Evolutionary conservation across 2,329 filamentous ascomycete species (phyloP), one percentile per base, ranked within the genome.

Genomic region (Emmonsiellopsis sp.): DNA sequence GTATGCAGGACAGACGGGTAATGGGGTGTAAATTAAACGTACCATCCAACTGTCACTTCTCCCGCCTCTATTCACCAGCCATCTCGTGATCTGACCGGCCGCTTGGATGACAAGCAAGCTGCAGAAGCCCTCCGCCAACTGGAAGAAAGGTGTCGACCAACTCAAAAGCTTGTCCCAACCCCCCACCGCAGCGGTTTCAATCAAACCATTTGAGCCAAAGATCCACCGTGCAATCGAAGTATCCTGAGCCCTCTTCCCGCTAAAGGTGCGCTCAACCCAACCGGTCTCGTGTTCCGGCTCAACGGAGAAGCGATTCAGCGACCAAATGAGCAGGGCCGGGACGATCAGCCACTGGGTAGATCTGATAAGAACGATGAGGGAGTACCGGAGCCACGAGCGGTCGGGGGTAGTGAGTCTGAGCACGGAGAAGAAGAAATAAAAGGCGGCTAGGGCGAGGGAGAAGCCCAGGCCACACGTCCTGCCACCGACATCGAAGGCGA

Each of bases 21-120:
- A 15, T 15, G 42, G 20, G 43, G 40, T 32, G 54, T 10, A 53
- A 44, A 47, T 46, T 7, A 30, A 31, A 77, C 85, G 70, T 77
- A 93, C 89, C 82, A 97, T 89, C 93, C 92, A 97, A 57, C 85
- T 94, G 73, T 98, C 93, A 64, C 91, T 94, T 64, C 89, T 83
- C 63, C 92, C 90, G 59, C 76, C 75, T 64, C 87, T 79, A 72
- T 97, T 97, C 53, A 97, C 92, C 32, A 97, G 80, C 85, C 90
- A 97, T 69, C 89, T 82, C 16, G 93, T 95, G 60, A 97, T 90
- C 69, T 96, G 92, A 0, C 93, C 93, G 11, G 88, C 86, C 15
- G 91, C 89, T 71, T 98, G 93, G 54, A 98, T 97, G 59, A 97
- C 91, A 54, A 97, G 75, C 62, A 98, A 75, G 65, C 89, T 97